Base-by-base conservation (phyloP, 176 grass and related monocot species). In the Hordeum vulgare region DNA sequence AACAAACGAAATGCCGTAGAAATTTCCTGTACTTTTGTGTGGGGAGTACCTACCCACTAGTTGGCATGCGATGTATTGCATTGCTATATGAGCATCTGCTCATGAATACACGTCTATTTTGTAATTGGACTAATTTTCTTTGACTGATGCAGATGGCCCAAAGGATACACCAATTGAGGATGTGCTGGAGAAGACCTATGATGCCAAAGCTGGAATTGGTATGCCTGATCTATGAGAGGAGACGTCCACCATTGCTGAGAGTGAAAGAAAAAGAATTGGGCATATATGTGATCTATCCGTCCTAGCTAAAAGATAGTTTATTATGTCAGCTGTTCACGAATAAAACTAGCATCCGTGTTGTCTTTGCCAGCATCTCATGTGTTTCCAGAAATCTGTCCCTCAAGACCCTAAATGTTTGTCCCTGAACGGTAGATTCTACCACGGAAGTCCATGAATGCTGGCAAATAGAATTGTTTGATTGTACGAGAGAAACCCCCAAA, bases 151-250 rank as follows among this genome's bases (percentile, higher is more conserved):
- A 97, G 95, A 77, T 87, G 90, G 92, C 7, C 80, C 80, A 18
- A 98, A 93, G 88, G 95, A 98, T 84, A 94, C 95, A 53, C 86
- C 92, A 51, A 90, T 94, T 80, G 90, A 94, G 15, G 84, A 86
- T 86, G 95, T 91, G 40, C 79, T 91, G 44, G 86, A 94, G 85
- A 98, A 91, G 64, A 93, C 92, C 3, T 94, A 98, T 5, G 95
- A 98, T 93, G 95, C 85, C 57, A 98, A 98, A 75, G 41, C 90
- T 84, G 92, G 95, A 75, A 91, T 98, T 58, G 95, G 95, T 27
- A 94, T 98, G 95, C 95, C 92, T 78, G 92, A 94, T 88, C 95
- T 97, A 47, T 97, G 47, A 92, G 72, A 57, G 47, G n/a, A 29
- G 31, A 20, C 12, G 7, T 18, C 12, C 25, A 23, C 12, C 25